Evolutionary conservation across 768 basidiomycete species (phyloP).

Genomic region (Tephrocybe sp.): DNA sequence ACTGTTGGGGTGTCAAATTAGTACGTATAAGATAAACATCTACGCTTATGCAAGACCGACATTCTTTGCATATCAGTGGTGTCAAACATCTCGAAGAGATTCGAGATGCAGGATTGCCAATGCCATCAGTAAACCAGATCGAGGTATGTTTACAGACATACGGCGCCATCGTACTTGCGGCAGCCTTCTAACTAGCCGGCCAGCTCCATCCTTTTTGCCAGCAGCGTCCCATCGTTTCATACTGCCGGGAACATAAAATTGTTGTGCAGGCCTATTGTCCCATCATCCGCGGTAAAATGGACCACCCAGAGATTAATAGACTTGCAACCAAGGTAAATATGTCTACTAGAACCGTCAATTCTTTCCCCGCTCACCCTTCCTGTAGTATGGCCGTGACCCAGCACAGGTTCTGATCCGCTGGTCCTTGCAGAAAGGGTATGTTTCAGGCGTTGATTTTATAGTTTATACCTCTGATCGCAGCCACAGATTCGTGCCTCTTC

Average conservation of each 20-base stretch:
- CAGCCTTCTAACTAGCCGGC: neutral
- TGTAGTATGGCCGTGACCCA: conserved; percentile 40
- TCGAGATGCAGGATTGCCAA: conserved; percentile 53
- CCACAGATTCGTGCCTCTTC: conserved; percentile 76
- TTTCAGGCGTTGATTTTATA: conserved; percentile 12
- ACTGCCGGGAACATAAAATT: conserved; percentile 62
- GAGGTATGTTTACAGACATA: conserved; percentile 47
- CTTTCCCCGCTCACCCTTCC: neutral
- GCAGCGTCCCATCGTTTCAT: conserved; percentile 75
- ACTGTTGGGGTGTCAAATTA: conserved; percentile 85
- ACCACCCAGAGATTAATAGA: conserved; percentile 50
- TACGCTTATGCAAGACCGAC: no score
- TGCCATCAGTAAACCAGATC: conserved; percentile 80
- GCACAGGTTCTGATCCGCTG: conserved; percentile 88
- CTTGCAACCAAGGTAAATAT: conserved; percentile 58
- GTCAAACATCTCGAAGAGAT: conserved; percentile 79
- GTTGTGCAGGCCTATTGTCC: conserved; percentile 78
- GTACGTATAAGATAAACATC: conserved; percentile 38
- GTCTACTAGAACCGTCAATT: neutral
- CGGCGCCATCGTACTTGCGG: neutral
- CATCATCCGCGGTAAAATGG: conserved; percentile 60
- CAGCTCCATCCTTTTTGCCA: conserved; percentile 85
- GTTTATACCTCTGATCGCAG: neutral
- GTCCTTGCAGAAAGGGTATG: conserved; percentile 84
- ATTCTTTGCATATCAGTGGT: no score